phyloP scores from a whole-genome alignment of 331 rosid species.

The Arachis monticola region DNA sequence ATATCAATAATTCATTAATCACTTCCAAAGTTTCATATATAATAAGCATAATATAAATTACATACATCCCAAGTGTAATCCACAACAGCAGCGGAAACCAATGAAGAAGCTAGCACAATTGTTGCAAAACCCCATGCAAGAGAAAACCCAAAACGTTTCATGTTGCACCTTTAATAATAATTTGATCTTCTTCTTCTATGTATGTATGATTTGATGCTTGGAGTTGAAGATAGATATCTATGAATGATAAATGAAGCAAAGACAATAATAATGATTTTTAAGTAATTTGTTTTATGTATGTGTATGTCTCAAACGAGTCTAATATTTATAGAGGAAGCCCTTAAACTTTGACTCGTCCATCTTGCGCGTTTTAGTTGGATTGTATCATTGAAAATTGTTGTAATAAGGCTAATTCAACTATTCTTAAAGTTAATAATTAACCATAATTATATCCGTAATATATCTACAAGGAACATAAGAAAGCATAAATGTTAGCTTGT shows the following conservation, averaged over 20 bases:
- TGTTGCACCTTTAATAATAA: neutral
- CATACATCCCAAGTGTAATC: conserved; percentile 62
- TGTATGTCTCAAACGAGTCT: neutral
- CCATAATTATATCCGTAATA: neutral
- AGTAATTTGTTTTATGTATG: neutral
- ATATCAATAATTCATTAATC: too few relatives aligned
- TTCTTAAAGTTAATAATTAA: too few relatives aligned
- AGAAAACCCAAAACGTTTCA: conserved; percentile 45
- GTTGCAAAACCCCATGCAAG: conserved; percentile 55
- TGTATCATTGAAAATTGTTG: neutral
- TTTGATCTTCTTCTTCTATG: neutral
- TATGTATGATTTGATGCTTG: neutral
- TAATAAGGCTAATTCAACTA: too few relatives aligned
- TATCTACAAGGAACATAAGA: neutral
- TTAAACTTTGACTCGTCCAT: conserved; percentile 23
- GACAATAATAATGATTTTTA: too few relatives aligned
- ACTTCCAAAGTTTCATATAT: too few relatives aligned
- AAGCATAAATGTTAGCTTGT: neutral
- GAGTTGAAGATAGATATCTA: neutral
- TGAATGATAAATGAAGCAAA: neutral
- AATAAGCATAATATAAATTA: neutral
- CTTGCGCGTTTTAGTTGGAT: conserved; percentile 30
- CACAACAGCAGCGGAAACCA: conserved; percentile 59
- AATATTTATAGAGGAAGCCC: conserved; percentile 20
- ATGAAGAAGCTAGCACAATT: conserved; percentile 54